Evolutionary conservation across 129 eudicot species (phyloP).

Genomic region (Apium graveolens): DNA sequence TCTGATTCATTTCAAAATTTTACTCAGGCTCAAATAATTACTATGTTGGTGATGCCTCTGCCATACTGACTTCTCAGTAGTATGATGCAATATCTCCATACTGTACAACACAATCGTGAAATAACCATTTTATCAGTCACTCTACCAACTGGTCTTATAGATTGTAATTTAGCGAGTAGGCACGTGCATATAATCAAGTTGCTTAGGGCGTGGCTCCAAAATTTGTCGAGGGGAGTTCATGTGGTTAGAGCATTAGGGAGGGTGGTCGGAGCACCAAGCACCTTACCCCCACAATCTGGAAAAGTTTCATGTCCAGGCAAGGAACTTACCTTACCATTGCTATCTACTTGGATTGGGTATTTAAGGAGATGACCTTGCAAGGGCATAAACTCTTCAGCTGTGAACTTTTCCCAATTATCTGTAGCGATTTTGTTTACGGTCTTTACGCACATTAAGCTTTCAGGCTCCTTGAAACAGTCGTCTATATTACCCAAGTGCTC

Average conservation of each 20-base stretch:
- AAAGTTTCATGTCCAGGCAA: slow-evolving; percentile 63
- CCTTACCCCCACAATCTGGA: slow-evolving; percentile 86
- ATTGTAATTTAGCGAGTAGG: neutral
- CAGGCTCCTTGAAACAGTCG: slow-evolving; percentile 49
- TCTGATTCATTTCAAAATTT: neutral
- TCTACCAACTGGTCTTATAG: neutral
- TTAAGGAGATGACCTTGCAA: slow-evolving; percentile 80
- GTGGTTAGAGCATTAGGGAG: slow-evolving; percentile 77
- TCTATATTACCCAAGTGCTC: slow-evolving; percentile 72
- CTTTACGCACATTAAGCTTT: slow-evolving; percentile 40
- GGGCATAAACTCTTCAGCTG: slow-evolving; percentile 38
- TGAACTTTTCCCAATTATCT: slow-evolving; percentile 66
- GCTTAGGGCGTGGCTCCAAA: neutral
- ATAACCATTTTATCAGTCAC: neutral
- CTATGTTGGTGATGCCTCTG: neutral
- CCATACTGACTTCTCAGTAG: neutral
- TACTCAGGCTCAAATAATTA: neutral
- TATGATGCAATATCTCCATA: neutral
- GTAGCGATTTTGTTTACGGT: slow-evolving; percentile 59
- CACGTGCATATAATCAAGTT: neutral
- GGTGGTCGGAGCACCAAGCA: slow-evolving; percentile 51
- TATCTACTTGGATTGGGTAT: slow-evolving; percentile 56
- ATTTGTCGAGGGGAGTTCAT: neutral
- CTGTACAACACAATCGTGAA: neutral
- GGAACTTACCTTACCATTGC: slow-evolving; percentile 50